Evolutionary conservation across 495 filamentous ascomycete species (phyloP).

Genomic region (Tuber umbilicatum): DNA sequence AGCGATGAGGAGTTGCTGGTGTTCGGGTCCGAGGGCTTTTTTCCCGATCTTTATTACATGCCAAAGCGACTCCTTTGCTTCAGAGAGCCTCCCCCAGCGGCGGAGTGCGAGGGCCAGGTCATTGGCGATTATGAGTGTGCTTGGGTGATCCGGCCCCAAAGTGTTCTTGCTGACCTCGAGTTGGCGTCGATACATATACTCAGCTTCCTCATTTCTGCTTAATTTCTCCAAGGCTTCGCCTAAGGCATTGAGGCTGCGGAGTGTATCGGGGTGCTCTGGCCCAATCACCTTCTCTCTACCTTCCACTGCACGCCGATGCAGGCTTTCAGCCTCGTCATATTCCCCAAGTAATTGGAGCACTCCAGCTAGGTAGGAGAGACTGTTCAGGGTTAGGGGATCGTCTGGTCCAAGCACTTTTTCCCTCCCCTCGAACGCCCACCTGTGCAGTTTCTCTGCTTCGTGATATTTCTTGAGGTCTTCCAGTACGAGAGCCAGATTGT

Average conservation of each 20-base stretch:
- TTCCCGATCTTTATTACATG: constrained; percentile 27
- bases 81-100: constrained; percentile 40
- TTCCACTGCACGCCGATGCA: constrained; percentile 11
- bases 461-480: constrained; percentile 39
- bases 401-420: constrained; percentile 39
- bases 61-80: constrained; percentile 42
- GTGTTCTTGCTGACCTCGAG: constrained; percentile 5
- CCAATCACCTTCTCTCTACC: constrained; percentile 15
- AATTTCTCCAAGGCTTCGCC: constrained; percentile 10
- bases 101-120: constrained; percentile 39
- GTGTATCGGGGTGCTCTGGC: constrained; percentile 14
- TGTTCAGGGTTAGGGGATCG: constrained; percentile 27
- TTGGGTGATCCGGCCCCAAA: constrained; percentile 14
- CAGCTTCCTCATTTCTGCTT: constrained; percentile 7
- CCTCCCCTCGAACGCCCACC: constrained; percentile 31
- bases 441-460: constrained; percentile 43
- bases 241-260: constrained; percentile 15
- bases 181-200: constrained; percentile 5
- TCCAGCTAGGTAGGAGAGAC: constrained; percentile 10
- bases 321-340: constrained; percentile 4
- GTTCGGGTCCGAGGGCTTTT: constrained; percentile 37
- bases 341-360: neutral
- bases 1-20: constrained; percentile 40
- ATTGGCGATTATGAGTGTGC: constrained; percentile 21
- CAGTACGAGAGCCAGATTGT: constrained; percentile 39